These are phyloP conservation scores for Lyophyllum semitale DNA, from an alignment of 768 basidiomycete genomes.

Conservation along the genomic window DNA sequence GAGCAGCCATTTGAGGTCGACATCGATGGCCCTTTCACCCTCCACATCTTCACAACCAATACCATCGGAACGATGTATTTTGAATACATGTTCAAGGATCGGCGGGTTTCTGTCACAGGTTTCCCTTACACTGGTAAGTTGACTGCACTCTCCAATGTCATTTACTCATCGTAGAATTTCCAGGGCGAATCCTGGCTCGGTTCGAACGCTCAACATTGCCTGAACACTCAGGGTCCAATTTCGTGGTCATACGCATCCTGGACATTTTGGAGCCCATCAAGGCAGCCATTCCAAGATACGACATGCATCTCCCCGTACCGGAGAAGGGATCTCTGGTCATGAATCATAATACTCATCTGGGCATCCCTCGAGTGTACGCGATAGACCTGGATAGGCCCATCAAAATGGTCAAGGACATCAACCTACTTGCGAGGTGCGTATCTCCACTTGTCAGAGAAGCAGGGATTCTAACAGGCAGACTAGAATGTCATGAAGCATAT, in stretches of 20 bases:
- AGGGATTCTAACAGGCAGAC: too few species aligned
- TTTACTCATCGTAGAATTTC: not conserved
- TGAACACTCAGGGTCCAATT: not conserved
- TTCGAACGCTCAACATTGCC: not conserved
- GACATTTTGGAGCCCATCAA: constrained; percentile 14
- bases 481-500: too few species aligned
- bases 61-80: not conserved
- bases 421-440: too few species aligned
- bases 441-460: too few species aligned
- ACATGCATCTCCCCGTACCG: not conserved
- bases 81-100: not conserved
- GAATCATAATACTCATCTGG: too few species aligned
- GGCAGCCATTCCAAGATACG: constrained; percentile 10
- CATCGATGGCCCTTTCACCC: not conserved
- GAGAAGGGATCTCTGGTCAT: not conserved
- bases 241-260: constrained; percentile 24
- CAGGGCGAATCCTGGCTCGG: not conserved
- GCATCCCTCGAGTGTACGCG: too few species aligned
- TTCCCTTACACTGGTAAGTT: not conserved
- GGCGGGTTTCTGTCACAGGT: not conserved
- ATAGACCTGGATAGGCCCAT: too few species aligned
- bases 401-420: too few species aligned
- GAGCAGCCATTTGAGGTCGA: constrained; percentile 5
- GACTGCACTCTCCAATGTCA: not conserved
- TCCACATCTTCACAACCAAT: not conserved